A percentile compares a stretch with the other conserved stretches of the same genome.
These are phyloP conservation scores for Podila epigama DNA, from an alignment of 192 early-diverging fungal genomes.

Conservation along the genomic window DNA sequence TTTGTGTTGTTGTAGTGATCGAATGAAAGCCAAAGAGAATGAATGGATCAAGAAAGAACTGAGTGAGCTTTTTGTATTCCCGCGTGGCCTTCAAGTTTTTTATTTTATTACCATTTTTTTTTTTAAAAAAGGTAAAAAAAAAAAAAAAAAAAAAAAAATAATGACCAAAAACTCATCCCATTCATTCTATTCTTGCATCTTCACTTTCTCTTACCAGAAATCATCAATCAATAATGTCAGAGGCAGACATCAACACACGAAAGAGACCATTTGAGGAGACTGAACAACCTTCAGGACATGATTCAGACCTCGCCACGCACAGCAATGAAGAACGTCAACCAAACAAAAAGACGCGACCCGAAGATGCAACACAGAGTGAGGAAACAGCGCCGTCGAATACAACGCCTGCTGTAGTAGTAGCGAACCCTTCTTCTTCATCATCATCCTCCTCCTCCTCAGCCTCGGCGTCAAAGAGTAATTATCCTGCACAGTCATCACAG, in stretches of 20 bases:
- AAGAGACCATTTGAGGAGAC: slow-evolving; percentile 22
- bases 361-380: not conserved
- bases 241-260: slow-evolving; percentile 7
- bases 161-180: not conserved
- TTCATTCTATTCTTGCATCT: not conserved
- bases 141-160: not conserved
- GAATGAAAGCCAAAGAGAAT: too few relatives aligned
- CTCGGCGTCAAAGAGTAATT: too few relatives aligned
- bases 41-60: too few relatives aligned
- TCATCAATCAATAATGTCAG: slow-evolving; percentile 3
- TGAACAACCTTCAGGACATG: not conserved
- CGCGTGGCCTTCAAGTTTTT: too few relatives aligned
- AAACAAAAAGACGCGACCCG: slow-evolving; percentile 5
- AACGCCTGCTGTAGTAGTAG: not conserved
- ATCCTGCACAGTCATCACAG: not conserved
- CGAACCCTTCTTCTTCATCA: not conserved
- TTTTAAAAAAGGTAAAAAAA: too few relatives aligned
- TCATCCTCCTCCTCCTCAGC: not conserved
- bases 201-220: not conserved
- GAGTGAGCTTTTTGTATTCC: too few relatives aligned
- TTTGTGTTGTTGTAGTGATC: not conserved
- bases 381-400: slow-evolving; percentile 1
- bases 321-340: not conserved
- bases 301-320: not conserved
- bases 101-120: too few relatives aligned